Percentiles rank a stretch among this genome's conserved stretches.
These are phyloP conservation scores for Suhomyces atakaporum DNA, from an alignment of 1,139 yeast species.

Conservation along the genomic window DNA sequence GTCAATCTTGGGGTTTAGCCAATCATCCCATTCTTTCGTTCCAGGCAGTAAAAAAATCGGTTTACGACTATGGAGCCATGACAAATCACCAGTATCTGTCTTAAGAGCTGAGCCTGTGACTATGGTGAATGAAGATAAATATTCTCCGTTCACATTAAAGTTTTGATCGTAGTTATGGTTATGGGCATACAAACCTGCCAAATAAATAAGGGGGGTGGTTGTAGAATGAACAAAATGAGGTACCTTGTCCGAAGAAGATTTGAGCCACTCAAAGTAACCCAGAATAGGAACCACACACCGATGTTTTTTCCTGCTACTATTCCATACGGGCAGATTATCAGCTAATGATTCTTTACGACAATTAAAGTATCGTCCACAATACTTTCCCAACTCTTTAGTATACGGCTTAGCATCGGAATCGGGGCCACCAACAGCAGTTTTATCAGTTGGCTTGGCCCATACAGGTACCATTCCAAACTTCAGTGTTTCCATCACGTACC, in stretches of 20 bases:
- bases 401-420: conserved; percentile 14
- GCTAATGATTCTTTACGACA: conserved; percentile 62
- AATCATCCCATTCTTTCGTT: conserved; percentile 53
- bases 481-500: conserved; percentile 40
- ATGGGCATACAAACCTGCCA: conserved; percentile 72
- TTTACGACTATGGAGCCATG: conserved; percentile 77
- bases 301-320: conserved; percentile 32
- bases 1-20: conserved; percentile 57
- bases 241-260: conserved; percentile 35
- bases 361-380: conserved; percentile 51
- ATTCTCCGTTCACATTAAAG: conserved; percentile 24
- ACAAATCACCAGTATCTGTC: conserved; percentile 43
- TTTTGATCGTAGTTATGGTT: conserved; percentile 34
- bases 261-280: conserved; percentile 87
- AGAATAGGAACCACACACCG: conserved; percentile 76
- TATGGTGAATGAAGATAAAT: conserved; percentile 62
- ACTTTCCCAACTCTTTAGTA: conserved; percentile 34
- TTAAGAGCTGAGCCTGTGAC: conserved; percentile 70
- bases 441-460: conserved; percentile 43
- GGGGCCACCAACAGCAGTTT: conserved; percentile 24
- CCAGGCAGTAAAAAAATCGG: conserved; percentile 70
- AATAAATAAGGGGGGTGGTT: conserved; percentile 53
- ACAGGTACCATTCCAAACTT: conserved; percentile 44
- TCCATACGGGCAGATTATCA: conserved; percentile 53
- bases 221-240: conserved; percentile 69